These are phyloP conservation scores for Fusarium succisae DNA, from an alignment of 2,329 filamentous ascomycete species.

Conservation along the genomic window DNA sequence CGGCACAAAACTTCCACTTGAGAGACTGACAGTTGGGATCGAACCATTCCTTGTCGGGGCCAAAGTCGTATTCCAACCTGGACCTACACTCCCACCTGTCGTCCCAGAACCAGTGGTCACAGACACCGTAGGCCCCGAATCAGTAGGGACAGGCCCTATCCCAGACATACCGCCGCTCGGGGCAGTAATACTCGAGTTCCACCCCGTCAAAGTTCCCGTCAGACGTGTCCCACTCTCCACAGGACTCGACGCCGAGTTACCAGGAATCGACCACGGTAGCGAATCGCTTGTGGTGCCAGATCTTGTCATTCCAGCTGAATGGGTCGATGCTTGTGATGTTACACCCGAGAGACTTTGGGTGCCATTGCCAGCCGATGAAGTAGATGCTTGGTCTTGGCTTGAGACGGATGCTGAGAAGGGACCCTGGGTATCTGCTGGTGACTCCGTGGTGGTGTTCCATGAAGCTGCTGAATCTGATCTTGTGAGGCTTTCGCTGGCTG, in stretches of 20 bases:
- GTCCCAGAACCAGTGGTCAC: background rate
- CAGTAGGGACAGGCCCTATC: background rate
- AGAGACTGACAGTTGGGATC: background rate
- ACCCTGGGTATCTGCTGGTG: background rate
- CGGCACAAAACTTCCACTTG: background rate
- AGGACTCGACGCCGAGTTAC: slow-evolving; percentile 15
- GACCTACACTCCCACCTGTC: background rate
- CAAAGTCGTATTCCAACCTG: background rate
- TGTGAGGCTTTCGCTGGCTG: background rate
- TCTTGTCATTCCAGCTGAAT: background rate
- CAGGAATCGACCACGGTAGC: slow-evolving; percentile 16
- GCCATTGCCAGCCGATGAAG: background rate
- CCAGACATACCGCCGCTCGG: background rate
- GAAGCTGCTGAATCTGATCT: background rate
- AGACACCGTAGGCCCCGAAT: background rate
- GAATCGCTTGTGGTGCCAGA: slow-evolving; percentile 2
- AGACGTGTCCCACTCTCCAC: slow-evolving; percentile 15
- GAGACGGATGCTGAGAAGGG: slow-evolving; percentile 1
- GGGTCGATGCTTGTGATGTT: background rate
- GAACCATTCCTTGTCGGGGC: background rate
- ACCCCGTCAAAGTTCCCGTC: slow-evolving; percentile 3
- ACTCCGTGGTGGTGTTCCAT: slow-evolving; percentile 1
- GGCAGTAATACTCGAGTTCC: slow-evolving; percentile 27
- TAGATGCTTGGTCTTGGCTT: background rate
- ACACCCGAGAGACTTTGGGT: background rate